These are phyloP conservation scores for Berkeleyomyces basicola DNA, from an alignment of 2,329 filamentous ascomycete genomes.

Conservation along the genomic window DNA sequence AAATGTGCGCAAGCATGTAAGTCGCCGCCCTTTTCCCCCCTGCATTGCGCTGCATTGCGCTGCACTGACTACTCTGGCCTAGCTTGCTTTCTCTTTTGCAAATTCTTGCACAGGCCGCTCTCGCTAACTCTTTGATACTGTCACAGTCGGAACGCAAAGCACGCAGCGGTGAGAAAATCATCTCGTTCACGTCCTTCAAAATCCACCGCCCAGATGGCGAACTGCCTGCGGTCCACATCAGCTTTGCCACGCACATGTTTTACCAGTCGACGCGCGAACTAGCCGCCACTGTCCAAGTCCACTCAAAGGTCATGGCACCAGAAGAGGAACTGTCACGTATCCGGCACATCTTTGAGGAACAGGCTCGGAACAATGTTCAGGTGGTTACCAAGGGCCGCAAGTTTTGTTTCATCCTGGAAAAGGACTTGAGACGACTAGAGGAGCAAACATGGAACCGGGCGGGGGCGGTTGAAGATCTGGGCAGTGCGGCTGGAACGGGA, in stretches of 20 bases:
- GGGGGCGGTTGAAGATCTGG: constrained; percentile 56
- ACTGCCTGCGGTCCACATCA: not conserved
- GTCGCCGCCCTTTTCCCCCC: not conserved
- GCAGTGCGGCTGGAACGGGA: constrained; percentile 18
- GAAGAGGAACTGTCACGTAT: not conserved
- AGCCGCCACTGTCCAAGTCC: constrained; percentile 7
- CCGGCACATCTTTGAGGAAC: not conserved
- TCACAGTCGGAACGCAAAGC: not conserved
- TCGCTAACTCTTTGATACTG: not conserved
- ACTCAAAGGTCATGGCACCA: not conserved
- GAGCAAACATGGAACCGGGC: constrained; percentile 54
- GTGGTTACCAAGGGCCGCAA: constrained; percentile 11
- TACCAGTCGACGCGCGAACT: constrained; percentile 6
- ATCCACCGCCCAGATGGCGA: not conserved
- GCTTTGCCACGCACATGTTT: constrained; percentile 9
- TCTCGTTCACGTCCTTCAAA: constrained; percentile 9
- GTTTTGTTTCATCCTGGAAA: constrained; percentile 28
- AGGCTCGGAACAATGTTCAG: not conserved
- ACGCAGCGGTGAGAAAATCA: constrained; percentile 5
- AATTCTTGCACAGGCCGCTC: not conserved
- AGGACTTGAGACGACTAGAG: constrained; percentile 45
- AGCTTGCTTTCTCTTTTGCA: not conserved
- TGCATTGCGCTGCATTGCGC: no score
- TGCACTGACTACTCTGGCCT: no score
- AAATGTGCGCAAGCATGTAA: constrained; percentile 6